Percentiles rank a stretch among this genome's conserved stretches.
phyloP scores from a whole-genome alignment of 164 flowering plant genomes.

The Chimonanthus praecox region DNA sequence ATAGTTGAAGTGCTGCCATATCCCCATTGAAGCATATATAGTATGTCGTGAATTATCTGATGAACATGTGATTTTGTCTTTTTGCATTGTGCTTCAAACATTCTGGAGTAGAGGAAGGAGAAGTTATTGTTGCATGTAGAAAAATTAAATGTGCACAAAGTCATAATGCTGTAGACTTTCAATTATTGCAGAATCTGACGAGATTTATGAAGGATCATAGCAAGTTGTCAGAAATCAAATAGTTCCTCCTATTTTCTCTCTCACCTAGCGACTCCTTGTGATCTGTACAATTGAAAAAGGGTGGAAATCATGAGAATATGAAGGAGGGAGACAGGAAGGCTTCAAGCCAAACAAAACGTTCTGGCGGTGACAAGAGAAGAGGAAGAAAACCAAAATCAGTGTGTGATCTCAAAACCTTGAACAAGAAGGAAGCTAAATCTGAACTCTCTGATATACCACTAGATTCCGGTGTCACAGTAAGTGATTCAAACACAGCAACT shows the following conservation, averaged over 20 bases:
- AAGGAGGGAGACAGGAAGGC: conserved; percentile 37
- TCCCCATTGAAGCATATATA: no score
- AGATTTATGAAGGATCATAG: not conserved
- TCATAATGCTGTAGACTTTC: not conserved
- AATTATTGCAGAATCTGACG: not conserved
- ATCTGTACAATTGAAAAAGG: not conserved
- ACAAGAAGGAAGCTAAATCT: conserved; percentile 24
- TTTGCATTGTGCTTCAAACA: not conserved
- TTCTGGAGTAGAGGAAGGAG: not conserved
- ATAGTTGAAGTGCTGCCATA: no score
- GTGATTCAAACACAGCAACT: conserved; percentile 31
- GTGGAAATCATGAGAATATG: conserved; percentile 22
- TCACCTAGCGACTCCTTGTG: not conserved
- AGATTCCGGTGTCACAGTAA: conserved; percentile 22
- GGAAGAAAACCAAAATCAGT: conserved; percentile 26
- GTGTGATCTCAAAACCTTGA: conserved; percentile 28
- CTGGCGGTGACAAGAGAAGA: conserved; percentile 30
- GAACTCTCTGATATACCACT: conserved; percentile 25
- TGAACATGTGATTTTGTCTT: not conserved
- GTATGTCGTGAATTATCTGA: not conserved
- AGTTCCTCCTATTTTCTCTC: not conserved
- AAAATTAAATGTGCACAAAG: not conserved
- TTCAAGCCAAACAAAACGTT: conserved; percentile 27
- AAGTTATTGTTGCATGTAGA: not conserved
- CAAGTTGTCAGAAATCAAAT: not conserved